phyloP scores from a whole-genome alignment of 495 filamentous ascomycete species.

The Penicillium parvum region DNA sequence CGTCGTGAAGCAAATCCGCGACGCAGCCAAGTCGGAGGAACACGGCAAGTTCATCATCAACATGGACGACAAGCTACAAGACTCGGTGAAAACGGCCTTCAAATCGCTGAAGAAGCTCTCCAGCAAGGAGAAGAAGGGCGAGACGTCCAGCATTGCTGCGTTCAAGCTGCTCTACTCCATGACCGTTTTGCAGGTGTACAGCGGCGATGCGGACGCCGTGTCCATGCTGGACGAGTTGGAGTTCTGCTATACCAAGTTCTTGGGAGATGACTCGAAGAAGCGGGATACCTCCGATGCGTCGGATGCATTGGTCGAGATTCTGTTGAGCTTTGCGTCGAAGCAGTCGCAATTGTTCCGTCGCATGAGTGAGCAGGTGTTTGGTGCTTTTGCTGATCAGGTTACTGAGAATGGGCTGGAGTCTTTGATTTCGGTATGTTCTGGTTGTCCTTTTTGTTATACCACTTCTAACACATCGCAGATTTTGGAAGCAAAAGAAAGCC shows the following conservation, averaged over 20 bases:
- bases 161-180: conserved; percentile 82
- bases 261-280: conserved; percentile 42
- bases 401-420: conserved; percentile 69
- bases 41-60: conserved; percentile 50
- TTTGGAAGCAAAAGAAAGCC: conserved; percentile 72
- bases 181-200: conserved; percentile 82
- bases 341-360: conserved; percentile 80
- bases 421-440: conserved; percentile 50
- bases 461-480: conserved; percentile 39
- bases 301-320: conserved; percentile 77
- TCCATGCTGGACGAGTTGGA: conserved; percentile 70
- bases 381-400: conserved; percentile 66
- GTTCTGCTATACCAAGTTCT: conserved; percentile 62
- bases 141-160: conserved; percentile 44
- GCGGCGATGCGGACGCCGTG: conserved; percentile 78
- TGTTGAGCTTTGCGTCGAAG: conserved; percentile 82
- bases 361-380: conserved; percentile 82
- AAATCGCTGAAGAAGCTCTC: conserved; percentile 64
- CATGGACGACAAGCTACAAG: conserved; percentile 57
- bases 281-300: conserved; percentile 58
- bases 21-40: conserved; percentile 37
- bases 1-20: conserved; percentile 50
- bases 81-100: conserved; percentile 57
- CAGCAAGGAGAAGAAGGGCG: conserved; percentile 50
- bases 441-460: neutral